Evolutionary conservation across 805 yeast genomes (phyloP), one percentile per base, ranked within the genome.

Genomic region (Jamesozyma hellenica): DNA sequence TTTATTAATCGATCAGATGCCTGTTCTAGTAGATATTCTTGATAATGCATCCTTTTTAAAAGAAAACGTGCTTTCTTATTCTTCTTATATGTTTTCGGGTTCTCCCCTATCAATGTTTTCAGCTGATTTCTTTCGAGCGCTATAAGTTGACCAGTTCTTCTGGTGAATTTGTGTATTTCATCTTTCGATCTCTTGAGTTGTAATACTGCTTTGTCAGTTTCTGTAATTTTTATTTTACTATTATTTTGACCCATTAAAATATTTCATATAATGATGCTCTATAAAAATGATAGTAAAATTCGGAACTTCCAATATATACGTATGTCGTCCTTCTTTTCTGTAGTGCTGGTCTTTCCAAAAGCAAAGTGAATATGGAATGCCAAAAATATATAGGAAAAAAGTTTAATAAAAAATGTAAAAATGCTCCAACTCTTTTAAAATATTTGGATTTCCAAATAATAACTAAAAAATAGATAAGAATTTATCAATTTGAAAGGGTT

Each of bases 171-270:
- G 48, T 74, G 74, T 17, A 92, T 69, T 46, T 79, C 80, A 61
- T 92, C 98, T 44, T 96, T 68, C 50, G 94, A 96, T 29, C 82
- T 66, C 57, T 92, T 92, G 49, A 92, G 68, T 54, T 88, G 92
- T 47, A 86, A 69, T 10, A 92, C 74, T 0, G 96, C 96, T 53
- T 69, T 74, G 55, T 92, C 98, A 50, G 87, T 88, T 28, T 79
- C 70, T 6, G 95, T 85, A 15, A 90, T 77, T 53, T 75, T 78
- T 1, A 77, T 74, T 38, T 72, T 70, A 16, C 74, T 66, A 14
- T 55, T 40, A 32, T 52, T 51, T 32, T 63, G 66, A 10, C 68
- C 68, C 68, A 63, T 63, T 4, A 7, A 11, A 12, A 10, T 13
- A 7, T 12, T 30, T 30, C 17, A n/a, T n/a, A n/a, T n/a, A n/a